Evolutionary conservation across 441 rosid species (phyloP), one percentile per base, ranked within the genome.

Genomic region (Viola pubescens): DNA sequence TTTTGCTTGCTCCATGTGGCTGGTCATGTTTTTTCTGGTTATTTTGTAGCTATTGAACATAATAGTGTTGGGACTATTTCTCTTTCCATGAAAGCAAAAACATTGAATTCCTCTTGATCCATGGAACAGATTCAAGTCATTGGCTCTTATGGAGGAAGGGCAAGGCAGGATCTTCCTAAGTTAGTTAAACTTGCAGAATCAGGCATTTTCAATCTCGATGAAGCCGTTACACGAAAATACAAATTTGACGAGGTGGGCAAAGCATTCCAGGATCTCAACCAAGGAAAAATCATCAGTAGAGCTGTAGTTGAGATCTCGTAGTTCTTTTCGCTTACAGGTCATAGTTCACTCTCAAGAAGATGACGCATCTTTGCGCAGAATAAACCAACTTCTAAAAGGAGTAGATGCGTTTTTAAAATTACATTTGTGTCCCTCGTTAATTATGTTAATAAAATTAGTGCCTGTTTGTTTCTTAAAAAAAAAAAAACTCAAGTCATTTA

Each of bases 101-200:
- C 40, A 13, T 51, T 41, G 51, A 43, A 54, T 39, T 43, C 26
- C 11, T 58, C 50, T 48, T 6, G 10, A 62, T 54, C 38, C 1
- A 4, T 43, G 65, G 68, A 66, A 72, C 82, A 91, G 97, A 76
- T 92, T 56, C 79, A 83, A 75, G 85, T 92, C 0, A 85, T 92
- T 26, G 97, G 98, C 0, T 92, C 98, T 0, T 92, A 89, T 19
- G 98, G 98, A 67, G 97, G 77, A 57, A 81, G 98, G 67, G 92
- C 98, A 48, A 86, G 97, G 68, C 94, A 89, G 73, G 98, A 92
- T 83, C 94, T 87, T 63, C 96, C 98, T 11, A 89, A 89, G 72
- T 54, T 92, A 67, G 91, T 92, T 43, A 92, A 76, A 58, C 75
- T 92, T 54, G 98, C 97, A 38, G 96, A 92, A 75, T 67, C 90